Base-by-base conservation (phyloP, 2,329 filamentous ascomycete genomes). In the Metarhizium album region DNA sequence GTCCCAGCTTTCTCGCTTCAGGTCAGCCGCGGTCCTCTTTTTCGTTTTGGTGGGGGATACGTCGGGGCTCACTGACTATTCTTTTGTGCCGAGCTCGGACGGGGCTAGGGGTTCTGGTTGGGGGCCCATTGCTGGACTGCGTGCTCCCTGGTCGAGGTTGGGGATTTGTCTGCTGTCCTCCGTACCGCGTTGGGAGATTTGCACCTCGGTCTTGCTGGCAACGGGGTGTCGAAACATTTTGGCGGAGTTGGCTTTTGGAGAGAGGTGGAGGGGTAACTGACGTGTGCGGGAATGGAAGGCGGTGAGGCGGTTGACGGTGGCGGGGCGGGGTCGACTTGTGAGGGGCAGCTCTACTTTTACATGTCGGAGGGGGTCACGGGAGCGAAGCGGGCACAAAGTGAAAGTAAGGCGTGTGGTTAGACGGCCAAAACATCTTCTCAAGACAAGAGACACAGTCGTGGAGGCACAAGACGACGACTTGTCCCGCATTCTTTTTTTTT, bases 61-160 rank as follows among this genome's bases (percentile, higher is more conserved):
- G 7, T 5, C 18, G 37, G 5, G 37, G 37, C 6, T 18, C 3
- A n/a, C 6, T 40, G 20, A 40, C 89, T 95, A 94, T 74, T 91
- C 84, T 69, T 89, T 95, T 29, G 89, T 95, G 47, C 91, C 91
- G 29, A 97, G 79, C 65, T 79, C 70, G 64, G 74, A 95, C 18
- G 90, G 87, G 57, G 86, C 79, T 24, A 95, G 82, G 59, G 86
- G 80, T 1, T 22, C 37, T 33, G 49, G 49, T 9, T 42, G 6
- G n/a, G 33, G 22, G n/a, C 38, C n/a, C 52, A 50, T 54, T 38
- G 35, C 60, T 43, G 62, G 59, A 62, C 51, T 53, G 53, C 16
- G 4, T 38, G 5, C 6, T 31, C 11, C 29, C n/a, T n/a, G n/a
- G n/a, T n/a, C n/a, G n/a, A n/a, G n/a, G n/a, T n/a, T n/a, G n/a